These are phyloP conservation scores for Pigoraptor vietnamica DNA, from an alignment of 78 protist genomes.

Conservation along the genomic window DNA sequence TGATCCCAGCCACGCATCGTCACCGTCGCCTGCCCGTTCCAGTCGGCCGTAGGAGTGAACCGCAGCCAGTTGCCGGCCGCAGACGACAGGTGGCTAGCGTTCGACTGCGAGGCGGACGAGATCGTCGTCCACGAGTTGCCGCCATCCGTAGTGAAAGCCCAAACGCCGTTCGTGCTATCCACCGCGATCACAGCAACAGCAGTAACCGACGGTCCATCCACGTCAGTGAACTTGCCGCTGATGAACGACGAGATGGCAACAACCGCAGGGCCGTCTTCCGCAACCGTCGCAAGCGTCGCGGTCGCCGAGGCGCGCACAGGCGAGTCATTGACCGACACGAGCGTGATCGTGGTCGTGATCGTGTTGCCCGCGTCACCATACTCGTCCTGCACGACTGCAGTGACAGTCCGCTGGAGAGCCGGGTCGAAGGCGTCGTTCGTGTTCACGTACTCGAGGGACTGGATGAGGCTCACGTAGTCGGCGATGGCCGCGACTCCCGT, in stretches of 20 bases:
- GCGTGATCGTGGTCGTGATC: not conserved
- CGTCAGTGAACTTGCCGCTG: not conserved
- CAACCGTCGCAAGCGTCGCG: not conserved
- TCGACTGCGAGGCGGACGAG: not conserved
- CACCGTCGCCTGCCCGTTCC: not conserved
- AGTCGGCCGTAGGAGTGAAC: not conserved
- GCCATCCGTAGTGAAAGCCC: not conserved
- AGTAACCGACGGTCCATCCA: not conserved
- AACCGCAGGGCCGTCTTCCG: not conserved
- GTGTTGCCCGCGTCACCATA: not conserved
- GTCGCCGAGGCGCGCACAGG: not conserved
- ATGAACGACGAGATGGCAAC: not conserved
- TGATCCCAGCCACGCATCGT: not conserved
- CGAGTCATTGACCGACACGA: not conserved
- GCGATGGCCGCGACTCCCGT: too few relatives aligned
- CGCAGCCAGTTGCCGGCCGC: not conserved
- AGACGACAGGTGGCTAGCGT: not conserved
- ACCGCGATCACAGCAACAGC: not conserved
- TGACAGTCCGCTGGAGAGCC: not conserved
- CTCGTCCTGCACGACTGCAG: not conserved
- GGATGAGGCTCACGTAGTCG: too few relatives aligned
- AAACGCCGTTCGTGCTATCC: not conserved
- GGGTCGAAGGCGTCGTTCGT: too few relatives aligned
- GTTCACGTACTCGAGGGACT: too few relatives aligned
- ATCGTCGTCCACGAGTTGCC: not conserved